These are phyloP conservation scores for Beauveria pseudobassiana DNA, from an alignment of 2,329 filamentous ascomycete species.

Conservation along the genomic window DNA sequence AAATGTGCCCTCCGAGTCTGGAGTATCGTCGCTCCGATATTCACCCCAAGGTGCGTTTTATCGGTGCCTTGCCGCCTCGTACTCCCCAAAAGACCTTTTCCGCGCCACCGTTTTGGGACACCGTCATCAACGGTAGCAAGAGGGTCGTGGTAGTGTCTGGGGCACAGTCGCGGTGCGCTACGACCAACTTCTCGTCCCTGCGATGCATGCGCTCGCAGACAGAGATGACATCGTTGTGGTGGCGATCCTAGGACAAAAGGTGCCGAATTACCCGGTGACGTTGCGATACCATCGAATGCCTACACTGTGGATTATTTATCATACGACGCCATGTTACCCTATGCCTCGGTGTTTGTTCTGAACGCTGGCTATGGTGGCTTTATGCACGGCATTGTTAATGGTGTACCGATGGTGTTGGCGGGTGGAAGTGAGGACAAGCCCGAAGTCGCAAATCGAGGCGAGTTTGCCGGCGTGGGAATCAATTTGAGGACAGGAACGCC, in stretches of 20 bases:
- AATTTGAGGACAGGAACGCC: constrained; percentile 1
- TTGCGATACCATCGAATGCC: constrained; percentile 32
- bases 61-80: constrained; percentile 33
- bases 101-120: constrained; percentile 40
- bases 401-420: constrained; percentile 5
- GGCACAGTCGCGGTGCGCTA: constrained; percentile 36
- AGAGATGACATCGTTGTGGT: constrained; percentile 31
- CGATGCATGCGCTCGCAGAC: constrained; percentile 33
- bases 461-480: constrained; percentile 3
- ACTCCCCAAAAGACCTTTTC: constrained; percentile 20
- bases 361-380: constrained; percentile 39
- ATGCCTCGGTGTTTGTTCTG: constrained; percentile 37
- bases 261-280: constrained; percentile 17
- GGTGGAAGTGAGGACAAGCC: constrained; percentile 3
- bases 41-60: constrained; percentile 32
- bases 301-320: constrained; percentile 39
- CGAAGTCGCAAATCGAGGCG: constrained; percentile 1
- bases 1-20: constrained; percentile 31
- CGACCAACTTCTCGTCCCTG: constrained; percentile 36
- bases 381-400: constrained; percentile 6
- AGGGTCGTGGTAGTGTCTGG: constrained; percentile 40
- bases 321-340: constrained; percentile 37
- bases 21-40: constrained; percentile 32
- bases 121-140: constrained; percentile 26
- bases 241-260: constrained; percentile 23